phyloP scores from a whole-genome alignment of 768 basidiomycete species.

The Amyloporia xantha region DNA sequence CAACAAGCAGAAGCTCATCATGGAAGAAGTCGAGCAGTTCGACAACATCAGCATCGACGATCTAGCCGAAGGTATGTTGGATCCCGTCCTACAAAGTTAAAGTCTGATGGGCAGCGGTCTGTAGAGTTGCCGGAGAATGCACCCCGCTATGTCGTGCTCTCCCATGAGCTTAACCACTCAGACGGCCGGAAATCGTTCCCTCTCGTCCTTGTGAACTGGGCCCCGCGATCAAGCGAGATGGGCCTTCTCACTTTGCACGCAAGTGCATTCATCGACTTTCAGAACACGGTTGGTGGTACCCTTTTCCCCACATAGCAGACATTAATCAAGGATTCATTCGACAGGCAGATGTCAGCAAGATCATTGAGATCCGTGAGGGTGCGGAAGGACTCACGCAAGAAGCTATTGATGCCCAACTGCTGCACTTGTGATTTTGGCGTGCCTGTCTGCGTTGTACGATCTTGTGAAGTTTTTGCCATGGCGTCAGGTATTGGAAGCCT shows the following conservation, averaged over 20 bases:
- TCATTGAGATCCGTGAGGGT: constrained; percentile 78
- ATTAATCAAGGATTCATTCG: constrained; percentile 1
- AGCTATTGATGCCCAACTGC: constrained; percentile 55
- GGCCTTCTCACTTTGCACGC: constrained; percentile 73
- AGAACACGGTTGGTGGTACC: constrained; percentile 55
- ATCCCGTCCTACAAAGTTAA: no score
- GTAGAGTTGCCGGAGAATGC: constrained; percentile 83
- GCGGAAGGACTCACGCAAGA: constrained; percentile 76
- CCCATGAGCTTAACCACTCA: constrained; percentile 69
- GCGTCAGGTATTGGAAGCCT: no score
- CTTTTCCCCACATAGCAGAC: no score
- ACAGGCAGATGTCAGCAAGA: constrained; percentile 72
- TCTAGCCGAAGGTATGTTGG: constrained; percentile 73
- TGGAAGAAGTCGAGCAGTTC: constrained; percentile 81
- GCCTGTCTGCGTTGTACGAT: no score
- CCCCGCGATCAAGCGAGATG: constrained; percentile 70
- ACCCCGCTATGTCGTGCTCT: constrained; percentile 81
- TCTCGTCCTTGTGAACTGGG: constrained; percentile 85
- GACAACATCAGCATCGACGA: constrained; percentile 74
- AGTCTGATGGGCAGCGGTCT: background rate
- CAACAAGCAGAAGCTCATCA: constrained; percentile 71
- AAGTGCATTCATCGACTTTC: constrained; percentile 74
- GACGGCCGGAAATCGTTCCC: constrained; percentile 86
- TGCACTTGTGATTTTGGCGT: constrained; percentile 9
- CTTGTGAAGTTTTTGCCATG: no score